Evolutionary conservation across 2,329 filamentous ascomycete species (phyloP).

Genomic region (Cadophora luteo-olivacea): DNA sequence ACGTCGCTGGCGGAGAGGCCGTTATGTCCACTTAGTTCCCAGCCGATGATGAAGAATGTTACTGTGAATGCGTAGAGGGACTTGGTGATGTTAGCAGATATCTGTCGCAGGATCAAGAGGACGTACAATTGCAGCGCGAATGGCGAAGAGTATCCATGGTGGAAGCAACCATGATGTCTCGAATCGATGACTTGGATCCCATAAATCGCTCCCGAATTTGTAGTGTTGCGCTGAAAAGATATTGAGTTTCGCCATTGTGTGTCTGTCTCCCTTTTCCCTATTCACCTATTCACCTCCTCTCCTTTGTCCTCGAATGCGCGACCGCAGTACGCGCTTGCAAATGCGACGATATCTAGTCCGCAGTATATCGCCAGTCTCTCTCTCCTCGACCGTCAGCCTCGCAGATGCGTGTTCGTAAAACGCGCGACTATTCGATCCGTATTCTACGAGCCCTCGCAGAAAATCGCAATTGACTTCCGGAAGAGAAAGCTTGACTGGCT

Average conservation of each 20-base stretch:
- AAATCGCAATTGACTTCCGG: slow-evolving; percentile 1
- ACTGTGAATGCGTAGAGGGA: slow-evolving; percentile 73
- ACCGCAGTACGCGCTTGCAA: neutral
- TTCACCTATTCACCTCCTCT: neutral
- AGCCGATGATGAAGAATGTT: slow-evolving; percentile 73
- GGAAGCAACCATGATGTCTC: slow-evolving; percentile 83
- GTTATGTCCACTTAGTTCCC: slow-evolving; percentile 60
- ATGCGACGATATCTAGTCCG: neutral
- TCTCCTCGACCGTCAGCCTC: neutral
- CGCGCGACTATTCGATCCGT: neutral
- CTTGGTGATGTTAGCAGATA: slow-evolving; percentile 42
- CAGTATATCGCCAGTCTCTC: neutral
- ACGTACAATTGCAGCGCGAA: slow-evolving; percentile 62
- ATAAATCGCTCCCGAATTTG: slow-evolving; percentile 37
- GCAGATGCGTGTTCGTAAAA: neutral
- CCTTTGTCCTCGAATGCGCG: neutral
- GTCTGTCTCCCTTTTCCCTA: neutral
- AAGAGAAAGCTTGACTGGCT: slow-evolving; percentile 8
- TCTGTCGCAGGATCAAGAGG: slow-evolving; percentile 34
- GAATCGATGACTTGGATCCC: slow-evolving; percentile 64
- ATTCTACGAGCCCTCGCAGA: neutral
- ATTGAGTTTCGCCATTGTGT: slow-evolving; percentile 21
- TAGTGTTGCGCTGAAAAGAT: slow-evolving; percentile 23
- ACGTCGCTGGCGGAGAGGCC: slow-evolving; percentile 44
- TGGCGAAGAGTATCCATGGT: slow-evolving; percentile 64